Evolutionary conservation across 192 early-diverging fungal genomes (phyloP).

Genomic region (Backusella mclennaniae): DNA sequence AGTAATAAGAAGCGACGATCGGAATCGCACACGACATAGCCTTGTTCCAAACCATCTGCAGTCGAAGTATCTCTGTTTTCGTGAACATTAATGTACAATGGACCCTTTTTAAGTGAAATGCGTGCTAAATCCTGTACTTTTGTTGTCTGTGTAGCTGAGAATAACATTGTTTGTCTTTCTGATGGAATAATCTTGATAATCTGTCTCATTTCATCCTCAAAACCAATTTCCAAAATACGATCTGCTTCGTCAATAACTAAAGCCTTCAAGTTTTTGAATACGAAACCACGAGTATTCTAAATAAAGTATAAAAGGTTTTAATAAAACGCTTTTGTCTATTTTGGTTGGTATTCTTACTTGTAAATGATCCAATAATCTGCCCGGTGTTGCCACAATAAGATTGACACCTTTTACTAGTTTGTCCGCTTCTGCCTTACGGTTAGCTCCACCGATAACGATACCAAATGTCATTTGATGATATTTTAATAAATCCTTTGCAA

Average conservation of each 20-base stretch:
- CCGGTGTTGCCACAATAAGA: slow-evolving; percentile 93
- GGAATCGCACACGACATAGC: slow-evolving; percentile 92
- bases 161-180: slow-evolving; percentile 97
- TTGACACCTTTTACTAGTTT: slow-evolving; percentile 97
- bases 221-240: slow-evolving; percentile 96
- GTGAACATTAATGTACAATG: slow-evolving; percentile 99
- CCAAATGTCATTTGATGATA: slow-evolving; percentile 98
- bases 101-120: slow-evolving; percentile 93
- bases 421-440: slow-evolving; percentile 93
- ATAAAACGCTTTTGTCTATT: background rate
- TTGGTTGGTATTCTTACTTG: slow-evolving; percentile 49
- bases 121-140: slow-evolving; percentile 98
- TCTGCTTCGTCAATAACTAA: slow-evolving; percentile 98
- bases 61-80: slow-evolving; percentile 95
- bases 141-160: slow-evolving; percentile 99
- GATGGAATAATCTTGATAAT: slow-evolving; percentile 93
- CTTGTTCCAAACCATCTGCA: slow-evolving; percentile 95
- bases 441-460: slow-evolving; percentile 98
- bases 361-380: slow-evolving; percentile 96
- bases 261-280: slow-evolving; percentile 92
- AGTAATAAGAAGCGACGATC: slow-evolving; percentile 95
- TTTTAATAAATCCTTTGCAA: slow-evolving; percentile 92
- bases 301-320: background rate
- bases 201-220: slow-evolving; percentile 98
- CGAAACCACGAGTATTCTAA: slow-evolving; percentile 94